Evolutionary conservation across 345 rosid species (phyloP), one percentile per base, ranked within the genome.

Genomic region (Aurinia saxatilis): DNA sequence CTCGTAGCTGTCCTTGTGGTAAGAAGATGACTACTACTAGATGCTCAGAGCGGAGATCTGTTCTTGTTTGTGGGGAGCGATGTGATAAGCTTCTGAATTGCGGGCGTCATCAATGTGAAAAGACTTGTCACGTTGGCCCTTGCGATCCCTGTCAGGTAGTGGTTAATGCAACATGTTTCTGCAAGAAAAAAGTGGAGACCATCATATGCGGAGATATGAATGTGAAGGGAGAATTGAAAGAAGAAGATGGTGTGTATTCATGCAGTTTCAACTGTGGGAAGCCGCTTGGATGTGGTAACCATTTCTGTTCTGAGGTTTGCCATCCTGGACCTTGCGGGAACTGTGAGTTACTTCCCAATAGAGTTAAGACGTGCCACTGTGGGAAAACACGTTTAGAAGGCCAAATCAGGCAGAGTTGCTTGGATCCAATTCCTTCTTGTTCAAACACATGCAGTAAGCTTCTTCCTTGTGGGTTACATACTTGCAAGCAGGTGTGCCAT

Each of bases 321-420:
- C 99, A 93, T 64, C 89, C 97, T 31, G 97, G 89, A 37, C 78
- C 85, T 50, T 93, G 97, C 51, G 89, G 84, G 55, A 87, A 81
- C 59, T 93, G 96, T 51, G 77, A 73, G 44, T 78, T 90, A 6
- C 63, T 88, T 50, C 96, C 96, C 31, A 73, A 74, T 65, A 84
- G 59, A 78, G 77, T 88, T 39, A 79, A 63, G 73, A 76, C 97
- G 11, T 93, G 97, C 63, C 65, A 75, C 55, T 90, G 99, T 77
- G 95, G 99, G 40, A 86, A 93, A 73, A 81, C 86, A 7, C 73
- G 77, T 34, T 69, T 90, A 73, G 78, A 71, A 70, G 86, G 83
- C 62, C 86, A 79, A 73, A 37, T 7, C 49, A 80, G 99, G 69
- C 62, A 33, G 60, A 85, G 81, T 70, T 93, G 99, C 70, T 79